Evolutionary conservation across 75 land plant genomes (phyloP), one percentile per base, ranked within the genome.

Genomic region (Picea glauca): DNA sequence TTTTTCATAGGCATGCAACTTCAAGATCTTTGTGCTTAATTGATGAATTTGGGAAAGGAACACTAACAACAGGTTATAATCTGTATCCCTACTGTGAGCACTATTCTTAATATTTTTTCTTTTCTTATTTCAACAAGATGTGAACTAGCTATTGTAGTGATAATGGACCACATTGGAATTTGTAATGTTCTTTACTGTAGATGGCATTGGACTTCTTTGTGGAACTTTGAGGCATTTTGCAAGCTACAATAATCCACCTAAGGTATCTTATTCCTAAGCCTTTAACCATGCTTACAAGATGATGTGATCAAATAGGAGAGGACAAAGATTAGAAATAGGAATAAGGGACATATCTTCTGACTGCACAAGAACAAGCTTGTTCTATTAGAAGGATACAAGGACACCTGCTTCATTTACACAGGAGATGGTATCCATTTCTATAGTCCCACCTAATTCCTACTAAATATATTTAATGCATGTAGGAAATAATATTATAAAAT

Each of bases 21-120:
- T 79, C 88, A 70, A 78, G 85, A 75, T 97, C 99, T 64, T 85
- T 97, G 78, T 97, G 99, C 72, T 77, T 97, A 75, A 72, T 97
- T 82, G 99, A 97, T 84, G 99, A 97, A 81, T 97, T 97, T 90
- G 99, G 99, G 31, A 94, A 94, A 82, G 99, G 99, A 32, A 97
- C 99, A 67, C 82, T 97, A 67, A 87, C 90, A 64, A 88, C 90
- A 97, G 99, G 99, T 97, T 75, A 58, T 50, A 23, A 43, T 56
- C 15, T 31, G 57, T 35, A 0, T 40, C 68, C 33, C 26, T 13
- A n/a, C n/a, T n/a, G n/a, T n/a, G n/a, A n/a, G n/a, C n/a, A n/a
- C n/a, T n/a, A n/a, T n/a, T n/a, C n/a, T n/a, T n/a, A n/a, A n/a
- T n/a, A n/a, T n/a, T n/a, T n/a, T n/a, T n/a, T n/a, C n/a, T n/a